Base-by-base conservation (phyloP, 306 rosid genomes). In the Canavalia ensiformis region DNA sequence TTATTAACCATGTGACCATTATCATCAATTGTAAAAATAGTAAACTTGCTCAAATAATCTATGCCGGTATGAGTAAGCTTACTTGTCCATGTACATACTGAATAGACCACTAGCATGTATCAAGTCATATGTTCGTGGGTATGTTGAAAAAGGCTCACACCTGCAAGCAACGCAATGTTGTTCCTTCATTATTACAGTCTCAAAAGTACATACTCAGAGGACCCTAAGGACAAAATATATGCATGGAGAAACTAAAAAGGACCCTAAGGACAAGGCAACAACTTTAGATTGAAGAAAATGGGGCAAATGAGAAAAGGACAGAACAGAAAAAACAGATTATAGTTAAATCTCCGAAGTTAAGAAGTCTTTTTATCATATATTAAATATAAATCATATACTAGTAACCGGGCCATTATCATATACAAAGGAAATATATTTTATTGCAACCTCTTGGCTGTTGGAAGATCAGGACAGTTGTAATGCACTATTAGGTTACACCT, bases 131-230 rank as follows among this genome's bases (percentile, higher is more conserved):
- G 90, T 87, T 80, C 89, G 84, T 6, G 92, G 90, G 68, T 84
- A 89, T 35, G 92, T 89, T 51, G 92, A 89, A 65, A 89, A 89
- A 1, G 92, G 83, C 78, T 89, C 92, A 80, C 92, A 89, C 92
- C 92, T 89, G 71, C 79, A 87, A 68, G 7, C 25, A 68, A 39
- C 0, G 50, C 60, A 72, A 58, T 2, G 30, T 50, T 49, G 5
- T 68, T 37, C 63, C 47, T 54, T 6, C 66, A 47, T 42, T 28
- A 58, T 68, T 72, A 46, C 72, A 39, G 45, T 39, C 55, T 76
- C 29, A 55, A 81, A 44, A 56, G 9, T 6, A 44, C 7, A 42
- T 5, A 37, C 1, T 74, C 42, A 7, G 29, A 49, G 52, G 50
- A 62, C 34, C 2, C 11, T 4, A 57, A 0, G 42, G 28, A 55